These are phyloP conservation scores for Geranium incanum DNA, from an alignment of 441 rosid genomes.

Conservation along the genomic window DNA sequence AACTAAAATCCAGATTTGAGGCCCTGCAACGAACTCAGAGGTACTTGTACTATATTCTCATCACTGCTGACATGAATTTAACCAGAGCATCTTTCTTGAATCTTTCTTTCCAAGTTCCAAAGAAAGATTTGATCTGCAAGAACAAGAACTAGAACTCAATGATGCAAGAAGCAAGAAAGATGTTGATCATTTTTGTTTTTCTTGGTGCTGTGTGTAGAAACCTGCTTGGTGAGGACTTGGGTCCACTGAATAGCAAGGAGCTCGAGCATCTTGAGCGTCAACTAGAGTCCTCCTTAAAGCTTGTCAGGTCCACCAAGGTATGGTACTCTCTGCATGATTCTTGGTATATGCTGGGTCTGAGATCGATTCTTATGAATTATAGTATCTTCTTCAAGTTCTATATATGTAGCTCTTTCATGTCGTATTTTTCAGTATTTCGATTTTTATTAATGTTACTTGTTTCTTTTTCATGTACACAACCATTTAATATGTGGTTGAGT, in stretches of 20 bases:
- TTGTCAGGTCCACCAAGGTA: slow-evolving; percentile 86
- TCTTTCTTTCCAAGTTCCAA: neutral
- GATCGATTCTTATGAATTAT: no score
- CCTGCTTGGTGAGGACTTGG: slow-evolving; percentile 91
- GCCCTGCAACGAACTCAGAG: slow-evolving; percentile 80
- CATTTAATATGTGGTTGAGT: no score
- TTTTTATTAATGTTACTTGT: no score
- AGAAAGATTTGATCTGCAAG: neutral
- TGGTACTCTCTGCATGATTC: neutral
- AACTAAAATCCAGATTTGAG: slow-evolving; percentile 67
- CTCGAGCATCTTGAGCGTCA: slow-evolving; percentile 93
- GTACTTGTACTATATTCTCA: slow-evolving; percentile 25
- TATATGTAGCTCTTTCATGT: no score
- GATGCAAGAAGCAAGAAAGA: no score
- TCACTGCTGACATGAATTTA: no score
- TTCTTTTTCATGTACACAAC: no score
- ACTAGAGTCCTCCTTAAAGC: slow-evolving; percentile 73
- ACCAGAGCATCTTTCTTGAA: slow-evolving; percentile 2
- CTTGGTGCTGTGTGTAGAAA: slow-evolving; percentile 37
- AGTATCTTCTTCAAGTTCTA: no score
- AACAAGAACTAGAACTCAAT: neutral
- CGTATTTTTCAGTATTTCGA: no score
- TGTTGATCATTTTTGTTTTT: no score
- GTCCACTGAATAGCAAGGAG: slow-evolving; percentile 73
- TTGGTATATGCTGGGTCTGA: no score